Percentiles rank a stretch among this genome's conserved stretches.
These are phyloP conservation scores for Umbelopsis vinacea DNA, from an alignment of 192 early-diverging fungal species.

Conservation along the genomic window DNA sequence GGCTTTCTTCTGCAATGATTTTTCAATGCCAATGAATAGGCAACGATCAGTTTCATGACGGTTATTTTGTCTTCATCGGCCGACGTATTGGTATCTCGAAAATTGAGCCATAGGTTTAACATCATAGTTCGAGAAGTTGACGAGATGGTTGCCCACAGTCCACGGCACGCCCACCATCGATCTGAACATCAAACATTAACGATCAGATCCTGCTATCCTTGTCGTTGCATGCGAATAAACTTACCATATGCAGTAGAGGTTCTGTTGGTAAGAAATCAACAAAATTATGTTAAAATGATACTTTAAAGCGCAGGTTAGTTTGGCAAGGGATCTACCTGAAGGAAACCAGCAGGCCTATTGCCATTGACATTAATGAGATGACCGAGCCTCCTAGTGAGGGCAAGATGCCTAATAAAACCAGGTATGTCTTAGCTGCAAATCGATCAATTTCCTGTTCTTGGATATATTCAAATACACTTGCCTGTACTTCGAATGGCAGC, in stretches of 20 bases:
- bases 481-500: slow-evolving; percentile 11
- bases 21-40: slow-evolving; percentile 50
- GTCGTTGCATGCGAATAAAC: too few species aligned
- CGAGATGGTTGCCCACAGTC: neutral
- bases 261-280: neutral
- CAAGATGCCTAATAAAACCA: neutral
- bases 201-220: neutral
- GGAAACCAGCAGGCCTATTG: slow-evolving; percentile 3
- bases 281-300: neutral
- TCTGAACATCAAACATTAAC: neutral
- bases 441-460: neutral
- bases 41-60: slow-evolving; percentile 49
- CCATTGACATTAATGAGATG: slow-evolving; percentile 17
- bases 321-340: neutral
- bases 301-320: neutral
- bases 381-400: slow-evolving; percentile 8
- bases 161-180: slow-evolving; percentile 14
- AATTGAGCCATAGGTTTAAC: neutral
- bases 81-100: neutral
- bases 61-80: slow-evolving; percentile 46
- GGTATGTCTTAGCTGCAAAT: neutral
- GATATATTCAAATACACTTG: neutral
- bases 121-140: slow-evolving; percentile 7
- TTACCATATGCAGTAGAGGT: slow-evolving; percentile 13
- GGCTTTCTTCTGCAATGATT: slow-evolving; percentile 59